Evolutionary conservation across 2,329 filamentous ascomycete genomes (phyloP), one percentile per base, ranked within the genome.

Genomic region (Aspergillus caelatus): DNA sequence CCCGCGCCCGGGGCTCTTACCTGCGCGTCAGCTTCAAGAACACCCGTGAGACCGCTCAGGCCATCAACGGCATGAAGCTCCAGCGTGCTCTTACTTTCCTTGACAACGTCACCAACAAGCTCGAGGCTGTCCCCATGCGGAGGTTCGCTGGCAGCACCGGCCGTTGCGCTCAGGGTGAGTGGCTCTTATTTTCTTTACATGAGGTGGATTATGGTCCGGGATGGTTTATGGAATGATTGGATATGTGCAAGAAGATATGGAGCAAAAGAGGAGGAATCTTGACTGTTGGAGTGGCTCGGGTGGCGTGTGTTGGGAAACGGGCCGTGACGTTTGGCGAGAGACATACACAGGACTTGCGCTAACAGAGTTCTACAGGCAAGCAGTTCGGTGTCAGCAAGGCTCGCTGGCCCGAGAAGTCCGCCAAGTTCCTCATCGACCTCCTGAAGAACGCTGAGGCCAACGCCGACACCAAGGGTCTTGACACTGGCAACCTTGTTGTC

Each of bases 1-100:
- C 95, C 84, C 93, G 94, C 87, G 91, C 94, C 81, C 94, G 95
- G 85, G 95, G 96, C 84, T 93, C 94, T 82, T 99, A 98, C 89
- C 92, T 99, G 78, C 93, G 95, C 82, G 94, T 98, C 77, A 96
- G 92, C 77, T 99, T 97, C 92, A 99, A 99, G 91, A 99, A 99
- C 91, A 99, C 95, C 82, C 93, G 95, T 81, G 96, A 99, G 88
- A 97, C 94, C 74, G 95, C 96, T 72, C 95, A 98, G 88, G 94
- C 94, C 79, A 97, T 99, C 89, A 98, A 95, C 86, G 94, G 94
- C 85, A 97, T 93, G 93, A 97, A 97, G 88, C 83, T 98, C 80
- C 88, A 93, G 85, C 94, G 95, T 80, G 95, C 95, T 78, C 85
- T 97, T 75, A 89, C 90, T 81, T 99, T 96, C 90, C 92, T 99